These are phyloP conservation scores for Aspergillus indologenus DNA, from an alignment of 495 filamentous ascomycete genomes.

Conservation along the genomic window DNA sequence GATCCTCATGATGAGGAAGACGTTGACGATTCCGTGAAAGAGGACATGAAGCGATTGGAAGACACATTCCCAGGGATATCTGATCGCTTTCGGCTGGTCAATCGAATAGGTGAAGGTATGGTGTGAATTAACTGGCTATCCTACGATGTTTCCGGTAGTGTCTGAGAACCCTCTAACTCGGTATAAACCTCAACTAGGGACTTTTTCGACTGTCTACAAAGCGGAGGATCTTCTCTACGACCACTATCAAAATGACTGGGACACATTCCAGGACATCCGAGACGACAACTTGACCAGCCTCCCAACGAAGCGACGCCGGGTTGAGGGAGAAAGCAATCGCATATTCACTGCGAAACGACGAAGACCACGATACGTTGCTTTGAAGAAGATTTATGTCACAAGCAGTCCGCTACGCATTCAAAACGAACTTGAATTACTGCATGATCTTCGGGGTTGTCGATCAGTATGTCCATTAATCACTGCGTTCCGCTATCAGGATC, in stretches of 20 bases:
- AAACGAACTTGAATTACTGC: conserved; percentile 95
- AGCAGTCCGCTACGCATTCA: conserved; percentile 89
- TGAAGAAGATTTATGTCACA: conserved; percentile 99
- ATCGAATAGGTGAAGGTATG: conserved; percentile 92
- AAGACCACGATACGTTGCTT: conserved; percentile 76
- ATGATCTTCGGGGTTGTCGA: conserved; percentile 76
- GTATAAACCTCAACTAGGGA: conserved; percentile 53
- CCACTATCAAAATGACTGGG: conserved; percentile 82
- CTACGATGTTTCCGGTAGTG: not conserved
- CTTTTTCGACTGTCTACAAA: conserved; percentile 98
- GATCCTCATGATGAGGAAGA: conserved; percentile 51
- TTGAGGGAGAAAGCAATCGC: conserved; percentile 30
- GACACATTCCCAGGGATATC: conserved; percentile 79
- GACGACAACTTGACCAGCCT: conserved; percentile 61
- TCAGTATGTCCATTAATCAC: conserved; percentile 95
- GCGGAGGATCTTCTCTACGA: conserved; percentile 93
- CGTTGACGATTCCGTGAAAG: conserved; percentile 67
- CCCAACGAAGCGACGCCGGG: conserved; percentile 48
- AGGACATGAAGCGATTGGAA: conserved; percentile 85
- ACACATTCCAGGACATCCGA: conserved; percentile 57
- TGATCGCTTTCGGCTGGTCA: conserved; percentile 81
- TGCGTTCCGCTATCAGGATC: conserved; percentile 87
- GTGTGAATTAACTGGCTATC: not conserved
- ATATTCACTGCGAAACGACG: conserved; percentile 28
- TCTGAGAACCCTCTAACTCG: conserved; percentile 13